Percentiles rank a stretch among this genome's conserved stretches.
These are phyloP conservation scores for Raddia distichophylla DNA, from an alignment of 176 grass and related monocot species.

Conservation along the genomic window DNA sequence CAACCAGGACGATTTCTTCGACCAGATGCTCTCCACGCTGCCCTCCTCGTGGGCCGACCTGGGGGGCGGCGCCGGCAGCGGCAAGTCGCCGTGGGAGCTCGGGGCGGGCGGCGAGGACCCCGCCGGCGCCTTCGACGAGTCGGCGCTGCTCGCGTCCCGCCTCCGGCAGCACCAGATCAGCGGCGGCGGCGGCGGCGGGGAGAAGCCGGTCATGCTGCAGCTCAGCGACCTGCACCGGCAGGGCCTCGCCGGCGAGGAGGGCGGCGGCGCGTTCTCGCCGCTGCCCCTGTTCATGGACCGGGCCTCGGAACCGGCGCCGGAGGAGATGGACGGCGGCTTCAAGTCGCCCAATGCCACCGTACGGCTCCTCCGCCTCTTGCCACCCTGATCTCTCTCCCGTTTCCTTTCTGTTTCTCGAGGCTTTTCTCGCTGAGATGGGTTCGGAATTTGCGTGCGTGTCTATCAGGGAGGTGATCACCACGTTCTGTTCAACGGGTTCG, in stretches of 20 bases:
- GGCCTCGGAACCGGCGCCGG: conserved; percentile 37
- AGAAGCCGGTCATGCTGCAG: conserved; percentile 75
- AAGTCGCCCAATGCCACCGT: conserved; percentile 77
- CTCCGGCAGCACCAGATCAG: conserved; percentile 90
- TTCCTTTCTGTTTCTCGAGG: not conserved
- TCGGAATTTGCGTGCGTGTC: not conserved
- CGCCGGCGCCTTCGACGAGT: conserved; percentile 64
- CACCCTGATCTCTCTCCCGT: not conserved
- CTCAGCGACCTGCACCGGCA: conserved; percentile 63
- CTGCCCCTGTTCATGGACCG: conserved; percentile 64
- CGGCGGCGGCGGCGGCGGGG: conserved; percentile 49
- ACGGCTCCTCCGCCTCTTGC: not conserved
- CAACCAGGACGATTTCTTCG: conserved; percentile 84
- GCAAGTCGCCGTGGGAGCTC: conserved; percentile 78
- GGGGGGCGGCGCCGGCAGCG: conserved; percentile 38
- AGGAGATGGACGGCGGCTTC: conserved; percentile 76
- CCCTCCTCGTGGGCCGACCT: conserved; percentile 78
- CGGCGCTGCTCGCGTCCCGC: conserved; percentile 59
- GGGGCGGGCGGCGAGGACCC: conserved; percentile 29
- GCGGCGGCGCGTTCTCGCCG: conserved; percentile 50
- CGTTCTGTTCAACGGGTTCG: conserved; percentile 56
- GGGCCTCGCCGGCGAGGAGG: conserved; percentile 43
- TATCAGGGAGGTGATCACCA: conserved; percentile 54
- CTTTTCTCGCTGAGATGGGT: conserved; percentile 8
- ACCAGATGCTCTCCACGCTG: conserved; percentile 87